phyloP scores from a whole-genome alignment of 352 stramenopile species.

The Phytophthora fragariae region DNA sequence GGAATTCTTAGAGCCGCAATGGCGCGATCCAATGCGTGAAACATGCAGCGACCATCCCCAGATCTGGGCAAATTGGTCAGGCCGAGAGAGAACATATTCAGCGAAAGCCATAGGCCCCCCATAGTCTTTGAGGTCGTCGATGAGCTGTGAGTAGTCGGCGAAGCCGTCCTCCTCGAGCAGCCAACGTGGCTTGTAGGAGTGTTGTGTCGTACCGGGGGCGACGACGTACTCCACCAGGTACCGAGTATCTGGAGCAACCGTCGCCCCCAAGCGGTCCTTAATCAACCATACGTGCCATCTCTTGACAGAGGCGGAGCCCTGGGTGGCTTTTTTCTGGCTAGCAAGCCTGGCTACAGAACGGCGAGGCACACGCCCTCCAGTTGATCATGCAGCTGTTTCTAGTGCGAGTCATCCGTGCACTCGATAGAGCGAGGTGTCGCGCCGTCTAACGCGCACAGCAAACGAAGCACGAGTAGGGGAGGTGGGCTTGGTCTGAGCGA shows the following conservation, averaged over 20 bases:
- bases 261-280: background rate
- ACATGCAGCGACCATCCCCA: background rate
- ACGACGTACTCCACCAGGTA: conserved; percentile 6
- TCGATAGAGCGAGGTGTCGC: too few species aligned
- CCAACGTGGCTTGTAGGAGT: background rate
- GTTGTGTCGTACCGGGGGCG: background rate
- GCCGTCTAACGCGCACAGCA: too few species aligned
- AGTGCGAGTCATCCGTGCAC: too few species aligned
- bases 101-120: background rate
- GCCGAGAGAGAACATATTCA: background rate
- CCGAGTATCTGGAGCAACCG: background rate
- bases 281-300: conserved; percentile 1
- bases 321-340: too few species aligned
- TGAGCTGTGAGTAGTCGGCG: background rate
- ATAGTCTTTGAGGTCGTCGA: background rate
- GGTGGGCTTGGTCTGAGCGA: too few species aligned
- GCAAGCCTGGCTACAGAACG: too few species aligned
- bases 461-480: too few species aligned
- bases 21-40: background rate
- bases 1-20: background rate
- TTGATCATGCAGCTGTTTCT: too few species aligned
- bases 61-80: background rate
- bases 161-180: background rate
- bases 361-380: too few species aligned
- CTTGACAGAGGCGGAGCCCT: too few species aligned